Conservation (phyloP, 306 rosid species). For the Purshia tridentata region DNA sequence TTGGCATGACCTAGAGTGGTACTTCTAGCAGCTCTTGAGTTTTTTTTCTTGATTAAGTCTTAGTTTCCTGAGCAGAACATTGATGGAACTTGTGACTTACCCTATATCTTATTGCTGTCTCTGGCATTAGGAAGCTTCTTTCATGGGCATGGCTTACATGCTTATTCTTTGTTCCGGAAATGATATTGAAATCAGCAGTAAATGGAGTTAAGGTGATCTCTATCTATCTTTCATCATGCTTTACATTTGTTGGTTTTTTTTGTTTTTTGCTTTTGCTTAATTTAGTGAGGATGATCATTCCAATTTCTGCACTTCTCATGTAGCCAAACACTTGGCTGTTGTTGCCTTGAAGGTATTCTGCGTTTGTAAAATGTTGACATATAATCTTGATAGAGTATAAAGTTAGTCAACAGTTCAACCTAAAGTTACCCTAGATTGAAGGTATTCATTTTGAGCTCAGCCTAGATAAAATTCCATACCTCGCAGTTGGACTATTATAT, state of each 20-base stretch:
- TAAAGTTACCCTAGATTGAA: too few species aligned
- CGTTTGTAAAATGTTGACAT: neutral
- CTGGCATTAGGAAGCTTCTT: slow-evolving; percentile 81
- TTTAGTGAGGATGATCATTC: neutral
- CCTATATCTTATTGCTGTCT: slow-evolving; percentile 24
- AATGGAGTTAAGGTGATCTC: slow-evolving; percentile 65
- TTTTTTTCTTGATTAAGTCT: slow-evolving; percentile 29
- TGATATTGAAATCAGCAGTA: slow-evolving; percentile 70
- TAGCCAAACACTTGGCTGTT: neutral
- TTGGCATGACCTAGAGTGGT: slow-evolving; percentile 99
- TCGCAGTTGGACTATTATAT: too few species aligned
- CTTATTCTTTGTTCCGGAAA: slow-evolving; percentile 83
- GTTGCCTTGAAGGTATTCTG: neutral
- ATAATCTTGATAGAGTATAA: too few species aligned
- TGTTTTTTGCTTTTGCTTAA: neutral
- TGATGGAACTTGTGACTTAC: slow-evolving; percentile 19
- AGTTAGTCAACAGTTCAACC: too few species aligned
- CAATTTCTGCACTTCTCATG: neutral
- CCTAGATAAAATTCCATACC: too few species aligned
- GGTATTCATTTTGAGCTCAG: too few species aligned
- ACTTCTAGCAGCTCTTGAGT: slow-evolving; percentile 22
- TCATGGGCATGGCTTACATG: slow-evolving; percentile 99
- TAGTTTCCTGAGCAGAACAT: slow-evolving; percentile 18
- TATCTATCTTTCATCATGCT: slow-evolving; percentile 20
- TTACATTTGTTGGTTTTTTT: neutral